Evolutionary conservation across 805 yeast genomes (phyloP), one percentile per base, ranked within the genome.

Genomic region (Cyberlindnera petersonii): DNA sequence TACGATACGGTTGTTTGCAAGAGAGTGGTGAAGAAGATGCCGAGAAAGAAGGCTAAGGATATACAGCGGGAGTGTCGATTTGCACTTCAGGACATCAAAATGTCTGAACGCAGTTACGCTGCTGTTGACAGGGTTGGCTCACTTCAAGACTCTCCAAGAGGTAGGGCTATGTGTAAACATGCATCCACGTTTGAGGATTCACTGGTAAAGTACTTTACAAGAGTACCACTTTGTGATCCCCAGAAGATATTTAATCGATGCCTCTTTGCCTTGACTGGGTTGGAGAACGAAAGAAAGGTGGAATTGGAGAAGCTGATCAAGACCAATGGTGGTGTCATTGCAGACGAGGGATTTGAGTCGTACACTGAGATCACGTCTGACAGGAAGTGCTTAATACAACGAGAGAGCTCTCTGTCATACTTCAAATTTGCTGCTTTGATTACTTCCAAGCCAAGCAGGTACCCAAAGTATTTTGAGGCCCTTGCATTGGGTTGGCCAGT

Each of bases 401-500:
- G 34, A 31, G n/a, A 36, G 31, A 11, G 48, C 46, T 11, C 30
- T 44, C 9, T 41, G 35, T 13, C 33, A 3, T 22, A 47, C 1
- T 67, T 58, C 44, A 65, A 51, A 23, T 85, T 87, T 61, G 86
- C 73, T 2, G 89, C 89, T 2, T 64, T 85, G 24, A 60, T 88
- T 1, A 43, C 58, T 1, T 71, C 70, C 26, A 68, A 68, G 22
- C 71, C 73, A 40, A 67, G 75, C 15, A 64, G 96, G 26, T 85
- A 88, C 33, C 69, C 79, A 8, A 88, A 87, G 53, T 88, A 82
- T 55, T 56, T 88, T 9, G 93, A 86, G 52, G 77, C 82, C 3
- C 58, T 87, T 14, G 85, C 91, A 0, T 55, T 87, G 31, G 89
- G 91, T 3, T 87, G 95, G 95, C 97, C 97, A 2, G 72, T 84